These are phyloP conservation scores for Apostasia ramifera DNA, from an alignment of 106 monocot species.

Conservation along the genomic window DNA sequence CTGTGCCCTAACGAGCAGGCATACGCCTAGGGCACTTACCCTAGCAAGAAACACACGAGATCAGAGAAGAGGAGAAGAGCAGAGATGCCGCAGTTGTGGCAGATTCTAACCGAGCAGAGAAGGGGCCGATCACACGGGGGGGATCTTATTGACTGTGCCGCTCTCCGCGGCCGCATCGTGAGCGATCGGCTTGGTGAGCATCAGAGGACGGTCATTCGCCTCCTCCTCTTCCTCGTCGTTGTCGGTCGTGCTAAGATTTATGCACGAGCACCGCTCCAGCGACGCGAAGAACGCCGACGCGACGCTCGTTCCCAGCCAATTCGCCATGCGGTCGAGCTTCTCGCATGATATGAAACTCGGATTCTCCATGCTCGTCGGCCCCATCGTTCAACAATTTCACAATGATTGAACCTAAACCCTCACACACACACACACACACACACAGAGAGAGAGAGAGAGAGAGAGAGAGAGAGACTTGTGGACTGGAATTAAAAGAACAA, in stretches of 20 bases:
- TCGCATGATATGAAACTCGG: conserved; percentile 14
- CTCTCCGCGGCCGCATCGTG: background rate
- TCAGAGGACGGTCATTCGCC: conserved; percentile 24
- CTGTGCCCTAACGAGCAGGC: too few species aligned
- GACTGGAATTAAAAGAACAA: too few species aligned
- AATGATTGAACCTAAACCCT: too few species aligned
- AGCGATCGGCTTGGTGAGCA: conserved; percentile 25
- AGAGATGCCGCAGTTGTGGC: background rate
- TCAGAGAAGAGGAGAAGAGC: background rate
- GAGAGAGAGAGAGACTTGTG: background rate
- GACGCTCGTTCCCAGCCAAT: conserved; percentile 32
- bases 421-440: too few species aligned
- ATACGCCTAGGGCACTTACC: too few species aligned
- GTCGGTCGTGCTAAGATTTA: conserved; percentile 43
- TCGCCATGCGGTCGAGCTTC: conserved; percentile 33
- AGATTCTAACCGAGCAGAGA: background rate
- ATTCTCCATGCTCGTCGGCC: conserved; percentile 17
- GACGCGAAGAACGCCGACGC: conserved; percentile 45
- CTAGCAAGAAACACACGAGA: background rate
- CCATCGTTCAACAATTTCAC: too few species aligned
- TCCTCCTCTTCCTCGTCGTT: conserved; percentile 26
- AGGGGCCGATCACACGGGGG: conserved; percentile 4
- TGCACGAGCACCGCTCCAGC: conserved; percentile 28
- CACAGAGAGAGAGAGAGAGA: background rate
- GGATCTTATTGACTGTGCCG: background rate